Conservation (phyloP, 257 asterid species). For the Solanum stenotomum region DNA sequence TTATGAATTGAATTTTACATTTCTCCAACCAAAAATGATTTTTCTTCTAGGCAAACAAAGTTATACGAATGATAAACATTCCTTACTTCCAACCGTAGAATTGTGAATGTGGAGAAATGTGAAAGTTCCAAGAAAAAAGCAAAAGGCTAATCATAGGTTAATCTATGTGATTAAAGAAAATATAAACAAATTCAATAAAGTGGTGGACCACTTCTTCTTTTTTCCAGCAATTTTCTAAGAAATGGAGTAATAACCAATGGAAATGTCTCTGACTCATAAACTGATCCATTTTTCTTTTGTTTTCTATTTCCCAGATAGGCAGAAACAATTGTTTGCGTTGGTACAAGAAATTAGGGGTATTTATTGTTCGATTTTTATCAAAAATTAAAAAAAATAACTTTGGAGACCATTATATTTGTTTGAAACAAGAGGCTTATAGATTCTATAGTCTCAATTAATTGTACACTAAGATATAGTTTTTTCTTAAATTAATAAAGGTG, state of each 20-base stretch:
- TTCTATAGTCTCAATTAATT: background rate
- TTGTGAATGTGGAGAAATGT: background rate
- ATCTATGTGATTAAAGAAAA: background rate
- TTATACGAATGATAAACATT: too few relatives aligned
- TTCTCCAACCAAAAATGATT: background rate
- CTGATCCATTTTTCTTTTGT: background rate
- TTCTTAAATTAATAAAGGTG: background rate
- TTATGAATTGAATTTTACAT: background rate
- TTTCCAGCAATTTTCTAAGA: background rate
- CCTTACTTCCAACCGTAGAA: too few relatives aligned
- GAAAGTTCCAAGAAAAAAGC: background rate
- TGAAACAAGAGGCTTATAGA: background rate
- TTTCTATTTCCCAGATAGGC: background rate
- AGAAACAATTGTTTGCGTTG: too few relatives aligned
- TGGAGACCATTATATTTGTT: background rate
- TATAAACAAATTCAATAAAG: background rate
- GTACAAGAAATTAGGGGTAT: background rate
- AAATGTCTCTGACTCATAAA: too few relatives aligned
- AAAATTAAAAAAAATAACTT: background rate
- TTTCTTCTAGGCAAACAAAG: too few relatives aligned
- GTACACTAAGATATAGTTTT: background rate
- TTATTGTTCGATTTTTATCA: background rate
- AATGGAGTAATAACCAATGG: too few relatives aligned
- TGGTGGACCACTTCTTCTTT: background rate
- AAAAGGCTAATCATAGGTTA: background rate